Evolutionary conservation across 2,329 filamentous ascomycete species (phyloP).

Genomic region (Colletotrichum noveboracense): DNA sequence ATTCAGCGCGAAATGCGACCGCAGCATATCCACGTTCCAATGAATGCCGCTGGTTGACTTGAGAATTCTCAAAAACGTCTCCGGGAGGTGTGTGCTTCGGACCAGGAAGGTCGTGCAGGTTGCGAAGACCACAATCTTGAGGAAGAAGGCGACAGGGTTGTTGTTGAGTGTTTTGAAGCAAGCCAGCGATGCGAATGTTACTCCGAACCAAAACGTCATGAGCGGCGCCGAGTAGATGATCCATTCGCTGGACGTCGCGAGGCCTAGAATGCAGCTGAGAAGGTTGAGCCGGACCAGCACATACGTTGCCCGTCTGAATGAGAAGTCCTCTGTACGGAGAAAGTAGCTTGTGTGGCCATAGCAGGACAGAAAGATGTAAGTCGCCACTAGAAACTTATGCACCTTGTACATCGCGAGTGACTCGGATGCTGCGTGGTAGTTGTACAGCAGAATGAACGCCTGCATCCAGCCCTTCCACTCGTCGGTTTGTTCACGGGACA

Average conservation of each 20-base stretch:
- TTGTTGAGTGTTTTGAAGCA: constrained; percentile 46
- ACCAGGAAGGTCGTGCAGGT: constrained; percentile 28
- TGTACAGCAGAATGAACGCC: constrained; percentile 55
- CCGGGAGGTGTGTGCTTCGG: constrained; percentile 2
- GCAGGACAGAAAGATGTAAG: constrained; percentile 67
- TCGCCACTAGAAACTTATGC: constrained; percentile 57
- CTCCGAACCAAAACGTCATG: constrained; percentile 66
- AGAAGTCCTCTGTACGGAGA: constrained; percentile 60
- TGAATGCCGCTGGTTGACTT: constrained; percentile 43
- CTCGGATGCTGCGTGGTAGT: constrained; percentile 57
- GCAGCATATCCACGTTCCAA: constrained; percentile 54
- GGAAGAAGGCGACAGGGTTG: constrained; percentile 43
- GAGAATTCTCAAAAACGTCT: constrained; percentile 5
- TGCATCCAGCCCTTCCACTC: constrained; percentile 75
- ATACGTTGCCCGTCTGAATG: constrained; percentile 52
- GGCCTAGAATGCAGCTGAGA: constrained; percentile 56
- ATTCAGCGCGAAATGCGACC: constrained; percentile 57
- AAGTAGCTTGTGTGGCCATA: constrained; percentile 68
- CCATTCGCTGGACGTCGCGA: constrained; percentile 60
- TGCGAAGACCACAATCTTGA: constrained; percentile 53
- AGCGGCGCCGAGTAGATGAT: constrained; percentile 61
- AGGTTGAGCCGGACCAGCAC: constrained; percentile 61
- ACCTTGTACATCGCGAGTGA: constrained; percentile 58
- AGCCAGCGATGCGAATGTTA: constrained; percentile 58
- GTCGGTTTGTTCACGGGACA: constrained; percentile 62